Evolutionary conservation across 176 grass and related monocot genomes (phyloP).

Genomic region (Oryza glumipatula): DNA sequence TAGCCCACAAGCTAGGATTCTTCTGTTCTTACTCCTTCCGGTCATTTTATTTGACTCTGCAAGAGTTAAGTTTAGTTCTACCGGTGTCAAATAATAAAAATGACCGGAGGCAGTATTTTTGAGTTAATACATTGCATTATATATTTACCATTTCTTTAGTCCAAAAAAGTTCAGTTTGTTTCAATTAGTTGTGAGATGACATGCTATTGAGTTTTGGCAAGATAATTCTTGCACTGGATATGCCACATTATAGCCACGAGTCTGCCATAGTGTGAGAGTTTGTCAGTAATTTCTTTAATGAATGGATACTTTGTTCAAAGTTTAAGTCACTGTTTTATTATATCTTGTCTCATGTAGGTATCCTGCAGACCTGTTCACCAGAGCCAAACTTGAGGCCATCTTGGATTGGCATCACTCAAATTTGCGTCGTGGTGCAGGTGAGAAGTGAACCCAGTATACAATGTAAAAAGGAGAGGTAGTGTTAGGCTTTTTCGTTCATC

Average conservation of each 20-base stretch:
- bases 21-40: background rate
- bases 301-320: background rate
- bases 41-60: too few species aligned
- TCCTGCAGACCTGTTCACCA: conserved; percentile 71
- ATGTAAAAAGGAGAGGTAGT: background rate
- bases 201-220: background rate
- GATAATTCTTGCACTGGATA: background rate
- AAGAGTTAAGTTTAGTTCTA: too few species aligned
- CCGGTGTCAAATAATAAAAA: too few species aligned
- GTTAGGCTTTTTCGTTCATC: background rate
- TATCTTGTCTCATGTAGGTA: conserved; percentile 53
- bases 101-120: background rate
- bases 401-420: conserved; percentile 98
- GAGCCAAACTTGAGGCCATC: conserved; percentile 84
- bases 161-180: background rate
- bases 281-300: background rate
- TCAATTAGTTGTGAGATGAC: background rate
- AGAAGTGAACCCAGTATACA: background rate
- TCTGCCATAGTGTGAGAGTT: background rate
- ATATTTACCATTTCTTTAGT: background rate
- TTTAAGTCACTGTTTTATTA: background rate
- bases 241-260: background rate
- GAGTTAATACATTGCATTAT: background rate
- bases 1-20: background rate
- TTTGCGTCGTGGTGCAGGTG: conserved; percentile 71